Evolutionary conservation across 2,329 filamentous ascomycete genomes (phyloP).

Genomic region (Trichoderma afroharzianum): DNA sequence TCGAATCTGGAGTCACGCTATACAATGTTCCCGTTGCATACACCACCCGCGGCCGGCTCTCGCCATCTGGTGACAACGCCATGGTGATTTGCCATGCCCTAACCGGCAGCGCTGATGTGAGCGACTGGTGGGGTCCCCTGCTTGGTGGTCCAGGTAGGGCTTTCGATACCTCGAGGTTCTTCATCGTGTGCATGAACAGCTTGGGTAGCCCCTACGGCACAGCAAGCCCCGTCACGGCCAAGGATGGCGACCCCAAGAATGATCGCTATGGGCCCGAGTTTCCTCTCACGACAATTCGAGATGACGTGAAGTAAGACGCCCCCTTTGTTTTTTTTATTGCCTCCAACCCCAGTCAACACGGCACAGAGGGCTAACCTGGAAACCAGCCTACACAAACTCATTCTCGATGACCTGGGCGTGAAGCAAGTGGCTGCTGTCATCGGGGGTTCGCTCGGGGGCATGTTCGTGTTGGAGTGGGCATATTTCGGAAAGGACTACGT

Average conservation of each 20-base stretch:
- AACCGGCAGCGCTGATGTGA: constrained; percentile 79
- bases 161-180: constrained; percentile 80
- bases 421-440: constrained; percentile 74
- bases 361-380: constrained; percentile 20
- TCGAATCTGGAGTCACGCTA: constrained; percentile 86
- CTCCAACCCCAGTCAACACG: not conserved
- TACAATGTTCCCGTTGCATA: constrained; percentile 71
- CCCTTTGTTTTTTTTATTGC: constrained; percentile 11
- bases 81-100: constrained; percentile 81
- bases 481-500: constrained; percentile 89
- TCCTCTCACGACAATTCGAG: constrained; percentile 87
- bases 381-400: constrained; percentile 70
- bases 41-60: constrained; percentile 61
- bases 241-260: constrained; percentile 70
- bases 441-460: constrained; percentile 82
- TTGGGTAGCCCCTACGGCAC: constrained; percentile 81
- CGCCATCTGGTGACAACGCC: constrained; percentile 58
- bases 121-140: constrained; percentile 85
- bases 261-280: constrained; percentile 93
- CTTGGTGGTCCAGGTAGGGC: constrained; percentile 73
- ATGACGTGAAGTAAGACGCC: constrained; percentile 79
- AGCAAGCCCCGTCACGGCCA: constrained; percentile 84
- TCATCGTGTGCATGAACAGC: constrained; percentile 82
- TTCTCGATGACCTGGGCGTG: constrained; percentile 77
- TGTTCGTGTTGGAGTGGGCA: constrained; percentile 88